Conservation (phyloP, 768 basidiomycete genomes). For the Austroboletus festivus region DNA sequence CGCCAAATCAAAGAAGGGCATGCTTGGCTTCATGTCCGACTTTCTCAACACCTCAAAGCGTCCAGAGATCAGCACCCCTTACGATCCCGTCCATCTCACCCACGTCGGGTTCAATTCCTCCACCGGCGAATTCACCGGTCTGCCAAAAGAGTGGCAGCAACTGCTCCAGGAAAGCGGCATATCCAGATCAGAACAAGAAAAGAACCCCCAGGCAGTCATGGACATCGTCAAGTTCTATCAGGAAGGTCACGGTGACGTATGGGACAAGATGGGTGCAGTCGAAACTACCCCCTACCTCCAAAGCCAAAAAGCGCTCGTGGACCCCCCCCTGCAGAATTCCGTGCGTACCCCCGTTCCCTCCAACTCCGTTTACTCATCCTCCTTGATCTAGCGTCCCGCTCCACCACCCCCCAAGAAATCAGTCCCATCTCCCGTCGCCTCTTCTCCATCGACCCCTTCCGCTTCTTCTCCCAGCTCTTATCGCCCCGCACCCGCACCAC, state of each 20-base stretch:
- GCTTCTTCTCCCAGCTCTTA: slow-evolving; percentile 46
- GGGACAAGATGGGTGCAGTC: slow-evolving; percentile 80
- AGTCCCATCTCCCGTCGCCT: slow-evolving; percentile 22
- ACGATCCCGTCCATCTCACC: slow-evolving; percentile 98
- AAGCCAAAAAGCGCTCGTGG: slow-evolving; percentile 34
- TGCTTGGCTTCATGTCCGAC: slow-evolving; percentile 62
- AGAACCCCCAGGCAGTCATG: slow-evolving; percentile 96
- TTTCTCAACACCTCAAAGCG: slow-evolving; percentile 75
- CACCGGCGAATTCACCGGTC: slow-evolving; percentile 95
- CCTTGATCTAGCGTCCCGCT: slow-evolving; percentile 32
- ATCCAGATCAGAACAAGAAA: slow-evolving; percentile 90
- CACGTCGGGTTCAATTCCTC: slow-evolving; percentile 99
- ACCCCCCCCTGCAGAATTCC: slow-evolving; percentile 53
- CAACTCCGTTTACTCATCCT: not conserved
- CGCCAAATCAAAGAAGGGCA: slow-evolving; percentile 57
- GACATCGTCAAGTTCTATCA: slow-evolving; percentile 99
- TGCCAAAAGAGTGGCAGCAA: slow-evolving; percentile 99
- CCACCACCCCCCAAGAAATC: slow-evolving; percentile 44
- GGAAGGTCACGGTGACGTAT: slow-evolving; percentile 74
- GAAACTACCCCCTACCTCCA: slow-evolving; percentile 26
- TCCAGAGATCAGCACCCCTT: slow-evolving; percentile 93
- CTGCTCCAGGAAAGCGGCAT: slow-evolving; percentile 94
- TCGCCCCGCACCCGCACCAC: slow-evolving; percentile 75
- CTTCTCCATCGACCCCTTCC: slow-evolving; percentile 31
- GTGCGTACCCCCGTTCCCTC: slow-evolving; percentile 37